Evolutionary conservation across 805 yeast genomes (phyloP).

Genomic region (Ogataea philodendri): DNA sequence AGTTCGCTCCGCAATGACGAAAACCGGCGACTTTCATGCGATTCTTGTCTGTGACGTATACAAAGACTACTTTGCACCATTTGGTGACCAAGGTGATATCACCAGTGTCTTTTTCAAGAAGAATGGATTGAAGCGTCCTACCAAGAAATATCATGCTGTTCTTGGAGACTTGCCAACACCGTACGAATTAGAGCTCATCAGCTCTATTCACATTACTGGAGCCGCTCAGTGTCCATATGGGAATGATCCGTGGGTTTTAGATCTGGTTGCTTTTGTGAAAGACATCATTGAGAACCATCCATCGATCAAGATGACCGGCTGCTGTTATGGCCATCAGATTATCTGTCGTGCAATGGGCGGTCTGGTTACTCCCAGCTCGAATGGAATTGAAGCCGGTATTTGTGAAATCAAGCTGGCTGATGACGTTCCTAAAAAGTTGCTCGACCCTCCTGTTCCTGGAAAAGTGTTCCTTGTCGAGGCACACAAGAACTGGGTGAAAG

Average conservation of each 20-base stretch:
- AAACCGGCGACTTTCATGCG: conserved; percentile 2
- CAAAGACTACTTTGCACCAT: neutral
- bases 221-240: conserved; percentile 48
- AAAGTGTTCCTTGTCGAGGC: conserved; percentile 12
- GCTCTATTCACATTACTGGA: conserved; percentile 52
- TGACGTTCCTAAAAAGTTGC: conserved; percentile 23
- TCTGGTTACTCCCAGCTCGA: conserved; percentile 51
- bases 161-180: conserved; percentile 19
- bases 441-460: conserved; percentile 3
- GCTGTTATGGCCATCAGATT: conserved; percentile 89
- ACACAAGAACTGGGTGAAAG: conserved; percentile 10
- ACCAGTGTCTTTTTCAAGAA: conserved; percentile 11
- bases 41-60: conserved; percentile 13
- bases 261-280: conserved; percentile 37
- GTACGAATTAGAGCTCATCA: conserved; percentile 30
- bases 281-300: conserved; percentile 15
- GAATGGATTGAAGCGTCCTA: conserved; percentile 11
- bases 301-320: conserved; percentile 55
- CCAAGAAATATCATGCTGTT: conserved; percentile 14
- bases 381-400: conserved; percentile 76
- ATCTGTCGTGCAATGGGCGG: conserved; percentile 65
- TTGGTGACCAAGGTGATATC: conserved; percentile 13
- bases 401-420: conserved; percentile 42
- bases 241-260: conserved; percentile 41
- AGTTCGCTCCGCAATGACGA: conserved; percentile 33